phyloP scores from a whole-genome alignment of 2,329 filamentous ascomycete genomes.

The Fusarium sp. region DNA sequence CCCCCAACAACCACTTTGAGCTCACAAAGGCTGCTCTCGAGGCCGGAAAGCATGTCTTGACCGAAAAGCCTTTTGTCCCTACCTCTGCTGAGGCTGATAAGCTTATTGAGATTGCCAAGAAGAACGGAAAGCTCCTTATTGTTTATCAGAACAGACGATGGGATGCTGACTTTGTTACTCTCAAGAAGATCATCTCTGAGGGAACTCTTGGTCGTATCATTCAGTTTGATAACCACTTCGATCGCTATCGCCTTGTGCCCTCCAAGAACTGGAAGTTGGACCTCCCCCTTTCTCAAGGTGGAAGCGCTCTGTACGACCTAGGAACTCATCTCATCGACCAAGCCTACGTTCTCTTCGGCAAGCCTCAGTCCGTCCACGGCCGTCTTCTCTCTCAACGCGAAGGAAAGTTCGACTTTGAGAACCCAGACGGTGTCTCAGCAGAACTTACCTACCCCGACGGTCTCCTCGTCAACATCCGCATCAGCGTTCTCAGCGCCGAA shows the following conservation, averaged over 20 bases:
- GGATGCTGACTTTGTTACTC: conserved; percentile 79
- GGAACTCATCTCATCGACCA: conserved; percentile 83
- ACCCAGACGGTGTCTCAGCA: conserved; percentile 69
- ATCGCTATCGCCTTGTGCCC: conserved; percentile 72
- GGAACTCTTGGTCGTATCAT: conserved; percentile 74
- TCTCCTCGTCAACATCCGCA: conserved; percentile 74
- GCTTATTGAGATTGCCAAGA: conserved; percentile 65
- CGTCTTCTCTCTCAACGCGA: conserved; percentile 73
- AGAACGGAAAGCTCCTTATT: conserved; percentile 63
- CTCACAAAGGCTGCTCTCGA: conserved; percentile 72
- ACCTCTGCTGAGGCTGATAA: conserved; percentile 72
- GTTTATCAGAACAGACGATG: conserved; percentile 83
- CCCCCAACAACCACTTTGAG: conserved; percentile 75
- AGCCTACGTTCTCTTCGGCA: conserved; percentile 74
- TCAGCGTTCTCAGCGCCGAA: conserved; percentile 74
- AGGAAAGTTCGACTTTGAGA: conserved; percentile 55
- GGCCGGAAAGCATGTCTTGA: conserved; percentile 79
- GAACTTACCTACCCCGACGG: conserved; percentile 72
- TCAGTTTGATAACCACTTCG: conserved; percentile 84
- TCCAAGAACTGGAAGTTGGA: conserved; percentile 73
- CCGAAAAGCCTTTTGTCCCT: conserved; percentile 86
- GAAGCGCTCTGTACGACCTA: conserved; percentile 77
- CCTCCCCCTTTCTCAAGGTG: conserved; percentile 67
- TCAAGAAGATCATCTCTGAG: conserved; percentile 68
- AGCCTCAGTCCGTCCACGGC: conserved; percentile 72